Percentiles rank a stretch among this genome's conserved stretches.
These are phyloP conservation scores for Penicillium soppii DNA, from an alignment of 495 filamentous ascomycete genomes.

Conservation along the genomic window DNA sequence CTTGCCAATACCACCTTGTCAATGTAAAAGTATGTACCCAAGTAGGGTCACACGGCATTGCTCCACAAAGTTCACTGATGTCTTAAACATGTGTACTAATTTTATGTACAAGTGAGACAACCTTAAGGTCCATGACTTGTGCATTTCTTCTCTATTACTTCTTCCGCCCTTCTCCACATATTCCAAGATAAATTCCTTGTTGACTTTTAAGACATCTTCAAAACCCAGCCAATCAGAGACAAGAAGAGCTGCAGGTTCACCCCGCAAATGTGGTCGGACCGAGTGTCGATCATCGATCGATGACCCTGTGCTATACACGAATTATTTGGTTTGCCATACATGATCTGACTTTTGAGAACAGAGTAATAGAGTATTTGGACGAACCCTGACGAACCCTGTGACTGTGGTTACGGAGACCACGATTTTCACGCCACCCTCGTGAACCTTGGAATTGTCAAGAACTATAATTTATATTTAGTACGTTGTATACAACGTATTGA, in stretches of 20 bases:
- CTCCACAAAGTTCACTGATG: not conserved
- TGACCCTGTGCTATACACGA: not conserved
- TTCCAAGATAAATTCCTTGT: not conserved
- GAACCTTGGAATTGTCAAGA: not conserved
- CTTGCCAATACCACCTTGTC: no score
- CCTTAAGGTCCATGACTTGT: not conserved
- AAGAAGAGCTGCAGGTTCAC: not conserved
- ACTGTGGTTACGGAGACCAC: not conserved
- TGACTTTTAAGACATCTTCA: not conserved
- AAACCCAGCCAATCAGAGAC: not conserved
- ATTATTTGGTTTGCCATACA: not conserved
- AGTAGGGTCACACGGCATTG: not conserved
- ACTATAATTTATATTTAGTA: not conserved
- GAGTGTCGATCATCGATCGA: not conserved
- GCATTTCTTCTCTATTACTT: not conserved
- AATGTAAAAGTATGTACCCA: not conserved
- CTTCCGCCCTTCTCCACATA: not conserved
- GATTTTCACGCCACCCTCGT: not conserved
- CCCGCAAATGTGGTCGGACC: not conserved
- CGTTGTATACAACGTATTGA: no score
- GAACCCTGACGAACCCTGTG: not conserved
- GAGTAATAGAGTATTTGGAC: no score
- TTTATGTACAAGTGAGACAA: not conserved
- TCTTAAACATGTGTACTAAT: not conserved
- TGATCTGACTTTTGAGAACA: not conserved